Base-by-base conservation (phyloP, 2,329 filamentous ascomycete genomes). In the Ophiocordyceps polyrhachis-furcata region DNA sequence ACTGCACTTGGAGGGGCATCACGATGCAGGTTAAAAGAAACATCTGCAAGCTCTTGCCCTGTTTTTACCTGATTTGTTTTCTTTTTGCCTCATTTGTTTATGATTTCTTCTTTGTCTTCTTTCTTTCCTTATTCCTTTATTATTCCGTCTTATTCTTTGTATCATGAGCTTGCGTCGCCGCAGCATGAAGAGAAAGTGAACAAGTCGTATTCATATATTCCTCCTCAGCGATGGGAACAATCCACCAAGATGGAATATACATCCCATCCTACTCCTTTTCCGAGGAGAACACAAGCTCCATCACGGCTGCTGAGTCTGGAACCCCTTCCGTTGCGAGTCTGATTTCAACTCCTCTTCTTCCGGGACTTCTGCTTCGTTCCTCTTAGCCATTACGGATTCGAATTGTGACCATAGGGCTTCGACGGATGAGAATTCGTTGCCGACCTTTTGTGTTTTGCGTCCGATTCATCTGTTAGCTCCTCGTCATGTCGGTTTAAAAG, bases 351-450 rank as follows among this genome's bases (percentile, higher is more conserved):
- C n/a, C n/a, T 15, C 42, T 40, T n/a, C 44, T 44, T 19, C 21
- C 21, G 42, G n/a, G n/a, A n/a, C n/a, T n/a, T n/a, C 21, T 7
- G 50, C 51, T 41, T 49, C 58, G 43, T 52, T 66, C 46, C 81
- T 73, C 55, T 81, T 84, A 9, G 76, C 84, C 88, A 95, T 96
- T 53, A 96, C 88, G 52, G 81, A 83, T 65, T 98, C 91, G 57
- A 98, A 96, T 56, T 93, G 86, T 37, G 84, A 93, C 91, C 91
- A 98, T 15, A 98, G 72, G 28, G 86, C 87, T 62, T 98, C 91
- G 40, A 98, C 91, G 4, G 86, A 88, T n/a, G 83, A 81, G 64
- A 98, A 95, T 57, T 98, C 91, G 62, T 94, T 94, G 35, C 91
- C 91, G 44, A 98, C 80, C 79, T 85, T 45, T 20, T 13, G n/a